A percentile compares a stretch with the other conserved stretches of the same genome.
Evolutionary conservation across 805 yeast genomes (phyloP).

Genomic region (Phaffomyces thermotolerans): DNA sequence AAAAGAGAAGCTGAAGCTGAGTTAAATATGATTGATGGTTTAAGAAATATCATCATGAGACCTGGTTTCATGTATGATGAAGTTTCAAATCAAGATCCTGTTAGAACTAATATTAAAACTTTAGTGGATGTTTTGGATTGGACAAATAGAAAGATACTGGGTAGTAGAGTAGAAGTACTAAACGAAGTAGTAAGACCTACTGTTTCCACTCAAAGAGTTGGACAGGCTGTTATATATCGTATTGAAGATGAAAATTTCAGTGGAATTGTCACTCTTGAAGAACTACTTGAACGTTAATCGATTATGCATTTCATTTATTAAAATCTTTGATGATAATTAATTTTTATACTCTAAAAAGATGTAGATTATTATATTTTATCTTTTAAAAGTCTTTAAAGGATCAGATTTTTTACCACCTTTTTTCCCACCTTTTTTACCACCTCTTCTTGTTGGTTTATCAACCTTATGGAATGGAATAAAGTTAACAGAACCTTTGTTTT

Average conservation of each 20-base stretch:
- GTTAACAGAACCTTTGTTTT: conserved; percentile 47
- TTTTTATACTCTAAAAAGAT: not conserved
- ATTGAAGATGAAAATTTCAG: conserved; percentile 40
- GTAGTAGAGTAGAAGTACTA: conserved; percentile 30
- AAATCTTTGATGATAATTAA: no score
- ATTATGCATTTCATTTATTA: no score
- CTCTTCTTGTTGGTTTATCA: conserved; percentile 24
- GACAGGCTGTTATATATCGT: conserved; percentile 47
- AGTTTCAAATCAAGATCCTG: conserved; percentile 23
- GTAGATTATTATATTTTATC: conserved; percentile 7
- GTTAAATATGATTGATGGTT: conserved; percentile 33
- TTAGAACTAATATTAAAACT: conserved; percentile 35
- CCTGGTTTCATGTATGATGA: conserved; percentile 83
- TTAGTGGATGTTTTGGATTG: conserved; percentile 37
- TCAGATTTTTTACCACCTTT: conserved; percentile 38
- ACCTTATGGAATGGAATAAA: conserved; percentile 64
- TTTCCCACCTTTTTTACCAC: conserved; percentile 23
- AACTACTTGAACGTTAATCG: conserved; percentile 24
- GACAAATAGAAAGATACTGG: conserved; percentile 36
- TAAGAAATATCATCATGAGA: conserved; percentile 60
- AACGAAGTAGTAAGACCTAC: conserved; percentile 53
- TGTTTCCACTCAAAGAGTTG: conserved; percentile 62
- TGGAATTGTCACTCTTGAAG: conserved; percentile 57
- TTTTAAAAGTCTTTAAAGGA: conserved; percentile 55
- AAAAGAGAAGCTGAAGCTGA: conserved; percentile 73